Conservation (phyloP, 441 rosid species). For the Adansonia rubrostipa region DNA sequence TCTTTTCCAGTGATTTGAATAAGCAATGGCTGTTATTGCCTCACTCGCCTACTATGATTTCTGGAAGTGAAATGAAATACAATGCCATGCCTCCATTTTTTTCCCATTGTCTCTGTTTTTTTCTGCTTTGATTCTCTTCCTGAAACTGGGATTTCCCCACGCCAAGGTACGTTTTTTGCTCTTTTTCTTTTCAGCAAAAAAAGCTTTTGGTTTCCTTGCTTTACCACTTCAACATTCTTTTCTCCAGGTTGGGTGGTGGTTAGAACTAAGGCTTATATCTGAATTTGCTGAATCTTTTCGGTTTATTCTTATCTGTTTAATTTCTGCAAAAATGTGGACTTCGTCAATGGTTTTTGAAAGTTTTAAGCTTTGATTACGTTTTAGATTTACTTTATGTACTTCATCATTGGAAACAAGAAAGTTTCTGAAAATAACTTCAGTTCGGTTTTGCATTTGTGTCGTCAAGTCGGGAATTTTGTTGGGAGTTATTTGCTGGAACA, state of each 20-base stretch:
- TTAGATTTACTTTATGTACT: too few relatives aligned
- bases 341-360: neutral
- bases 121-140: conserved; percentile 14
- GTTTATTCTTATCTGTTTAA: neutral
- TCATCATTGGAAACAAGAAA: too few relatives aligned
- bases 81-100: neutral
- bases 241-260: neutral
- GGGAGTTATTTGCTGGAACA: neutral
- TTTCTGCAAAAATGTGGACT: conserved; percentile 7
- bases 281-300: neutral
- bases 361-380: neutral
- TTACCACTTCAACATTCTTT: neutral
- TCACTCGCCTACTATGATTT: neutral
- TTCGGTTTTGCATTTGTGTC: too few relatives aligned
- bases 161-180: conserved; percentile 24
- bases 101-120: neutral
- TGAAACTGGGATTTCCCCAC: conserved; percentile 4
- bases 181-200: neutral
- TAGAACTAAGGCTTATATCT: neutral
- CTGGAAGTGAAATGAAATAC: neutral
- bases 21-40: conserved; percentile 26
- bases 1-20: neutral
- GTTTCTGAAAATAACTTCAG: too few relatives aligned
- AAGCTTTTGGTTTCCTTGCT: neutral
- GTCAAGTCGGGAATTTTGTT: neutral